phyloP scores from a whole-genome alignment of 1,284 basidiomycete species.

The Cutaneotrichosporon mucoides region DNA sequence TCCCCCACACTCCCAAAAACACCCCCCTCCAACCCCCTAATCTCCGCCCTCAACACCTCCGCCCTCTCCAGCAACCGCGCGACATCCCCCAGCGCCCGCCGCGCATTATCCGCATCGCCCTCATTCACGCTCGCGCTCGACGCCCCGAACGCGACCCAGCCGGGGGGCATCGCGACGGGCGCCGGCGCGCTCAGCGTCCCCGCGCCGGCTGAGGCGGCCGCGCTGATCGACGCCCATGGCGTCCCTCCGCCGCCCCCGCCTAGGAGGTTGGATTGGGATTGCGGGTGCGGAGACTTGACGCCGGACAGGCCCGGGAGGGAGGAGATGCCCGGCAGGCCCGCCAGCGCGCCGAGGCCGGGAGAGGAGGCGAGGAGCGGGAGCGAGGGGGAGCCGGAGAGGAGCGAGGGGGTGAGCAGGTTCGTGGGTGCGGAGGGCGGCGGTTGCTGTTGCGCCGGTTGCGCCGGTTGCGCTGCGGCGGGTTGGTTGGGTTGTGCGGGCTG shows the following conservation, averaged over 20 bases:
- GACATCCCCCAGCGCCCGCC: constrained; percentile 13
- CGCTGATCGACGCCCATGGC: neutral
- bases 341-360: neutral
- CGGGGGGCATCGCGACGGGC: neutral
- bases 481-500: neutral
- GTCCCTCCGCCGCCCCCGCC: neutral
- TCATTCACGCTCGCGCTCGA: neutral
- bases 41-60: constrained; percentile 10
- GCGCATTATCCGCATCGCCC: constrained; percentile 14
- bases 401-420: neutral
- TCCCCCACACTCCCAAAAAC: constrained; percentile 7
- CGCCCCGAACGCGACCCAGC: neutral
- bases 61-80: constrained; percentile 14
- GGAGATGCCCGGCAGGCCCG: neutral
- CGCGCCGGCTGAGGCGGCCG: neutral
- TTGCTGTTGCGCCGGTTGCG: neutral
- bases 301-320: neutral
- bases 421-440: neutral
- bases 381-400: neutral
- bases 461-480: neutral
- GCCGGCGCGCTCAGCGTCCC: neutral
- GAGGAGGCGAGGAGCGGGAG: neutral
- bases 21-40: neutral
- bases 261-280: neutral
- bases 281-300: neutral